phyloP scores from a whole-genome alignment of 495 filamentous ascomycete genomes.

The Neurospora sp. region DNA sequence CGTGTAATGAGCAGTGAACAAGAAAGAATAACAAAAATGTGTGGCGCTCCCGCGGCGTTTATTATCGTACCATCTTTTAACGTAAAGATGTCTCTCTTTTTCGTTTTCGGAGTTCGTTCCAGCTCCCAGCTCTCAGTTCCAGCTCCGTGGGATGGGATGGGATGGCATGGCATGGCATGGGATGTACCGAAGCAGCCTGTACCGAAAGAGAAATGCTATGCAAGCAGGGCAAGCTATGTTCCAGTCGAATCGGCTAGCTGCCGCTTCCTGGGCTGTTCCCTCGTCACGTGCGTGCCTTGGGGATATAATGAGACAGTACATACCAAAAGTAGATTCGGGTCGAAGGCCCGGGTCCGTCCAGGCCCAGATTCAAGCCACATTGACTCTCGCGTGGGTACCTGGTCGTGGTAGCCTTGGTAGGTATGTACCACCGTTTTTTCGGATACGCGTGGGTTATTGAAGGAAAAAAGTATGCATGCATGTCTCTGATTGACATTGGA shows the following conservation, averaged over 20 bases:
- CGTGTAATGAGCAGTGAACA: too few relatives aligned
- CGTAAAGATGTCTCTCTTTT: neutral
- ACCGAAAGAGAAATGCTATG: neutral
- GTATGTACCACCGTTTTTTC: neutral
- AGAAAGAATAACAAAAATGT: neutral
- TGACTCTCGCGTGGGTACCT: neutral
- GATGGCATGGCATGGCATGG: neutral
- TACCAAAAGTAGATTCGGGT: neutral
- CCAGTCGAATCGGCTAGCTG: neutral
- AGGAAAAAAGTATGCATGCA: neutral
- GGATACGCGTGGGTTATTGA: neutral
- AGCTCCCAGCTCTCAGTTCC: slow-evolving; percentile 1
- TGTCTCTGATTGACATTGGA: neutral
- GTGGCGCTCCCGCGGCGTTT: neutral
- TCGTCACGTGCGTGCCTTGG: too few relatives aligned
- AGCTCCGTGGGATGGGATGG: neutral
- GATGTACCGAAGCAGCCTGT: neutral
- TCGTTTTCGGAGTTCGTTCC: neutral
- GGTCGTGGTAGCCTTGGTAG: neutral
- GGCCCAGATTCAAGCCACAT: neutral
- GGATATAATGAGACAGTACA: neutral
- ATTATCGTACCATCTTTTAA: neutral
- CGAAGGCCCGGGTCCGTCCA: neutral
- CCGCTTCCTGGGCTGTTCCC: neutral
- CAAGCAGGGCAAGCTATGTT: neutral